phyloP scores from a whole-genome alignment of 2,329 filamentous ascomycete genomes.

The Xylaria arbuscula region DNA sequence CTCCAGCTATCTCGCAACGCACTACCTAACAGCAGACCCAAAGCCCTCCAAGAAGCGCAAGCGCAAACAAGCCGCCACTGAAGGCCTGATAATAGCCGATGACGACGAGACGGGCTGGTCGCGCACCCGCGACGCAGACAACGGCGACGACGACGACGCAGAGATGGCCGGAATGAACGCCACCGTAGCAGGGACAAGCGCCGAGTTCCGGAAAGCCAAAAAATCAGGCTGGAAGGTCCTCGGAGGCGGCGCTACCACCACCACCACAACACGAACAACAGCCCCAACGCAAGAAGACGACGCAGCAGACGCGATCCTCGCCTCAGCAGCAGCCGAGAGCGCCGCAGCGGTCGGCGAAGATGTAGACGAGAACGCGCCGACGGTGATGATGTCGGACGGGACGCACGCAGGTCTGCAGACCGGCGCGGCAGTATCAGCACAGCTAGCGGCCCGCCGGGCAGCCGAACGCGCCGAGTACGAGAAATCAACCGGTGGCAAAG shows the following conservation, averaged over 20 bases:
- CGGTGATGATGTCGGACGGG: slow-evolving; percentile 84
- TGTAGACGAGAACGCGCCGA: slow-evolving; percentile 57
- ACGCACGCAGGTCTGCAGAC: slow-evolving; percentile 88
- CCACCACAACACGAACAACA: slow-evolving; percentile 41
- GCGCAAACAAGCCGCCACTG: slow-evolving; percentile 61
- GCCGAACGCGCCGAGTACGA: slow-evolving; percentile 46
- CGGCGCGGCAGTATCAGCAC: slow-evolving; percentile 79
- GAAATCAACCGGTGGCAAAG: slow-evolving; percentile 1
- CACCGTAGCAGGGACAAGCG: slow-evolving; percentile 62
- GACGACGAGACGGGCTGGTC: slow-evolving; percentile 69
- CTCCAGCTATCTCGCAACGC: slow-evolving; percentile 87
- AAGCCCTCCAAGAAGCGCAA: slow-evolving; percentile 73
- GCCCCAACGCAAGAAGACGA: slow-evolving; percentile 67
- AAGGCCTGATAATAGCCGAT: slow-evolving; percentile 72
- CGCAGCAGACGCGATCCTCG: slow-evolving; percentile 77
- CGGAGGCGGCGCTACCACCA: slow-evolving; percentile 63
- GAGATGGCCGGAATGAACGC: slow-evolving; percentile 56
- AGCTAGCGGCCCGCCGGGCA: slow-evolving; percentile 70
- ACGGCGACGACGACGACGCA: slow-evolving; percentile 65
- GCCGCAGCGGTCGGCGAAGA: slow-evolving; percentile 54
- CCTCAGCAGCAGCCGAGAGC: slow-evolving; percentile 73
- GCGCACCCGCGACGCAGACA: slow-evolving; percentile 53
- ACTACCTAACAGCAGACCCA: slow-evolving; percentile 77
- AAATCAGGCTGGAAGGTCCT: slow-evolving; percentile 85
- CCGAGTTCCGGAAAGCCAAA: slow-evolving; percentile 78